Evolutionary conservation across 2,329 filamentous ascomycete species (phyloP).

Genomic region (Purpureocillium lavendulum): DNA sequence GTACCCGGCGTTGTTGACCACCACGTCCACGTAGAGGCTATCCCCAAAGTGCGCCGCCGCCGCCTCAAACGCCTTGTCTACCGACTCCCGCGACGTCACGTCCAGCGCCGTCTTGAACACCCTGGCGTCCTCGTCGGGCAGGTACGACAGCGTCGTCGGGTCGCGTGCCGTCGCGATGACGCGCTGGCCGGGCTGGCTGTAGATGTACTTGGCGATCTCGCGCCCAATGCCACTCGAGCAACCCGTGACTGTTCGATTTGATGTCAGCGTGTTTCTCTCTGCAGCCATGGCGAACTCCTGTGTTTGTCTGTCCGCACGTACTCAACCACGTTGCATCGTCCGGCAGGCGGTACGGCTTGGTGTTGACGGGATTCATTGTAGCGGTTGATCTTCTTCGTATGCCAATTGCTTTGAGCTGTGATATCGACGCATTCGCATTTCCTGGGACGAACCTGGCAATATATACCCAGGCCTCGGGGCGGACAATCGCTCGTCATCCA

Average conservation of each 20-base stretch:
- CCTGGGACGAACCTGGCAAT: too few species aligned
- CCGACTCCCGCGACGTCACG: conserved; percentile 30
- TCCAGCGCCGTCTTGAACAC: conserved; percentile 38
- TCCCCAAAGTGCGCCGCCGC: conserved; percentile 24
- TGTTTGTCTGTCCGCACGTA: too few species aligned
- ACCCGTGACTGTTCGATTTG: conserved; percentile 30
- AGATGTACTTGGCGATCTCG: conserved; percentile 27
- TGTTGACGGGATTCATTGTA: conserved; percentile 21
- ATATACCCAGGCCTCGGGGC: too few species aligned
- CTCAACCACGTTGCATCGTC: conserved; percentile 30
- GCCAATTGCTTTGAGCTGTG: too few species aligned
- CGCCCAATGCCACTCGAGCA: conserved; percentile 40
- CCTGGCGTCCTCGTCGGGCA: conserved; percentile 23
- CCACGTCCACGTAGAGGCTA: conserved; percentile 17
- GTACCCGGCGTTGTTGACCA: conserved; percentile 24
- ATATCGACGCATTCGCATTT: too few species aligned
- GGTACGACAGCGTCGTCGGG: conserved; percentile 26
- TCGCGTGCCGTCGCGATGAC: conserved; percentile 42
- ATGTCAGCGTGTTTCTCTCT: conserved; percentile 1
- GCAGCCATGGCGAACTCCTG: too few species aligned
- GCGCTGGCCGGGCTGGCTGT: conserved; percentile 26
- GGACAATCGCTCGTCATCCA: too few species aligned
- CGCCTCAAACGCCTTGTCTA: conserved; percentile 23
- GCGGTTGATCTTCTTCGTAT: too few species aligned
- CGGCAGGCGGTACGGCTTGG: conserved; percentile 21